Conservation (phyloP, 176 grass and related monocot genomes). For the Paspalum notatum region DNA sequence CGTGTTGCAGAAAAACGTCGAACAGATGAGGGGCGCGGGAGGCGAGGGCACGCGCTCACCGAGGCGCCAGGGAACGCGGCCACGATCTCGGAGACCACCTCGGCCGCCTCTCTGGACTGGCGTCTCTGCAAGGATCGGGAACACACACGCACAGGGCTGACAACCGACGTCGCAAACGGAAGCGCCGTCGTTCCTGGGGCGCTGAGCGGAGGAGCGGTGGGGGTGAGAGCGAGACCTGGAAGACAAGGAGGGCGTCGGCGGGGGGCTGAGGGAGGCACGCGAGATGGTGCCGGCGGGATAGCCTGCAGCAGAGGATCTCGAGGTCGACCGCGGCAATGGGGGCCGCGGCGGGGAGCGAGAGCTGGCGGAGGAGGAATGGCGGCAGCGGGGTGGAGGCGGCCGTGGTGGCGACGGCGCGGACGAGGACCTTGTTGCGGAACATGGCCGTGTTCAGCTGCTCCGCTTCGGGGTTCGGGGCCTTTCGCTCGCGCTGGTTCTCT, state of each 20-base stretch:
- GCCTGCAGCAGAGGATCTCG: conserved; percentile 77
- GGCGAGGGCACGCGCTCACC: conserved; percentile 22
- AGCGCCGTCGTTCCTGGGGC: no score
- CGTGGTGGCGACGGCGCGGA: conserved; percentile 38
- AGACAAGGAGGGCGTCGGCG: conserved; percentile 59
- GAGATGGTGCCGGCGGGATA: conserved; percentile 61
- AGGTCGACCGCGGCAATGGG: conserved; percentile 44
- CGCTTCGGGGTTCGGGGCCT: no score
- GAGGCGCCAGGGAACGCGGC: conserved; percentile 34
- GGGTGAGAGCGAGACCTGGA: conserved; percentile 48
- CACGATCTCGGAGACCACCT: conserved; percentile 44
- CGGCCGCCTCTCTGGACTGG: conserved; percentile 43
- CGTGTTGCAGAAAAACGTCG: conserved; percentile 12
- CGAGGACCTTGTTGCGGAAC: conserved; percentile 76
- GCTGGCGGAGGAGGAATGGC: conserved; percentile 43
- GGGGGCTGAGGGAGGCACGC: conserved; percentile 62
- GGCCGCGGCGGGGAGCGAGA: conserved; percentile 35
- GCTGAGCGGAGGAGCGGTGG: background rate
- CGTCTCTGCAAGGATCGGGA: conserved; percentile 52
- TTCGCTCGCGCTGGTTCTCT: no score
- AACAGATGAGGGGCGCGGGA: conserved; percentile 24
- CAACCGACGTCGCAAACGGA: background rate
- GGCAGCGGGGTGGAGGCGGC: conserved; percentile 33
- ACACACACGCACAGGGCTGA: background rate
- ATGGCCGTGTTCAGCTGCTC: background rate